Evolutionary conservation across 805 yeast species (phyloP).

Genomic region (Nakazawaea wickerhamii): DNA sequence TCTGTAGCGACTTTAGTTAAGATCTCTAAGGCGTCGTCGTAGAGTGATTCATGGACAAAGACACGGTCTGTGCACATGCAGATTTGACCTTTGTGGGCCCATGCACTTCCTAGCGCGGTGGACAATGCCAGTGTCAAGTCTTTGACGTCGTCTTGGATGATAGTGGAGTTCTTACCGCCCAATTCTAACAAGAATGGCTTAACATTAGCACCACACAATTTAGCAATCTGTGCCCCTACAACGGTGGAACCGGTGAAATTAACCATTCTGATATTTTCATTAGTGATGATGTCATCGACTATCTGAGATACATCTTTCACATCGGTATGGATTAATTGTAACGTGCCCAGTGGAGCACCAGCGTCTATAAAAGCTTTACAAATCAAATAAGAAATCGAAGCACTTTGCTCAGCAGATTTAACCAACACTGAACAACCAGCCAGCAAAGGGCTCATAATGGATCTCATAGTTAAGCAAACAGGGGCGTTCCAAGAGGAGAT

Average conservation of each 20-base stretch:
- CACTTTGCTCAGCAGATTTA: conserved; percentile 36
- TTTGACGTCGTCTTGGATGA: conserved; percentile 28
- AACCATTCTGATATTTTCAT: conserved; percentile 28
- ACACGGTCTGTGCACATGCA: conserved; percentile 42
- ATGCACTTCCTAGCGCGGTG: conserved; percentile 27
- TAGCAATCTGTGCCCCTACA: conserved; percentile 33
- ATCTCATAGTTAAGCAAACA: conserved; percentile 32
- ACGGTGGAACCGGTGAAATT: conserved; percentile 43
- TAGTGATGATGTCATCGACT: conserved; percentile 24
- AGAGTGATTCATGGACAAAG: conserved; percentile 30
- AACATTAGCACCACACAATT: conserved; percentile 29
- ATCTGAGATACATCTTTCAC: conserved; percentile 23
- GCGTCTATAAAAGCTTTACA: conserved; percentile 30
- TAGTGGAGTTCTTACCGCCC: conserved; percentile 38
- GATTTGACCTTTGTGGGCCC: conserved; percentile 42
- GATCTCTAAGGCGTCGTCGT: conserved; percentile 23
- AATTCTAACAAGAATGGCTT: conserved; percentile 39
- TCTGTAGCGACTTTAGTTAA: conserved; percentile 17
- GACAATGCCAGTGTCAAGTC: conserved; percentile 29
- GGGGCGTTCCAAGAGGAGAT: conserved; percentile 50
- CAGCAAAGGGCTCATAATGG: conserved; percentile 38
- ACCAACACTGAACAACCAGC: conserved; percentile 44
- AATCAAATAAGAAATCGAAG: conserved; percentile 27
- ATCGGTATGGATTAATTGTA: conserved; percentile 30
- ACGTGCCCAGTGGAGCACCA: conserved; percentile 32